phyloP scores from a whole-genome alignment of 176 grass and related monocot genomes.

The Musa itinerans region DNA sequence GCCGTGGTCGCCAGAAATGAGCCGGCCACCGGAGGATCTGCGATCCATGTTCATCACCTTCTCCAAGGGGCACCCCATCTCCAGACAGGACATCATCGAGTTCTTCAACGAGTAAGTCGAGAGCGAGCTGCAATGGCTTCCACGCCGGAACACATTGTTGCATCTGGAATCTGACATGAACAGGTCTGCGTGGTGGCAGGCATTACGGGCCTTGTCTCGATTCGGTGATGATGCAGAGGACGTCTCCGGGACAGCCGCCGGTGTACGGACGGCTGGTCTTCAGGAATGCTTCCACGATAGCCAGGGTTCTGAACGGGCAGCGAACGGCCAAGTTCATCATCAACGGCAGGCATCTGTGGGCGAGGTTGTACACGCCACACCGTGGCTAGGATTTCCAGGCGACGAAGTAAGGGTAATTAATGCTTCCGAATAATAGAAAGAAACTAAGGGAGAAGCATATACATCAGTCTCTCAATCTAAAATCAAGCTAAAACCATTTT shows the following conservation, averaged over 20 bases:
- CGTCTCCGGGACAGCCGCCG: slow-evolving; percentile 32
- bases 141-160: too few relatives aligned
- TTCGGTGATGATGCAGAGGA: slow-evolving; percentile 34
- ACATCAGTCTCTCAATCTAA: too few relatives aligned
- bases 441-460: too few relatives aligned
- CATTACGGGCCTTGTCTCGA: slow-evolving; percentile 50
- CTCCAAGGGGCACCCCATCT: slow-evolving; percentile 56
- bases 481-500: too few relatives aligned
- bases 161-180: too few relatives aligned
- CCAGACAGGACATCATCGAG: slow-evolving; percentile 33
- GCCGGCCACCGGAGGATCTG: slow-evolving; percentile 36
- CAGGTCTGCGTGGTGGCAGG: slow-evolving; percentile 20
- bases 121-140: too few relatives aligned
- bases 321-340: slow-evolving; percentile 57
- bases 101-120: slow-evolving; percentile 57
- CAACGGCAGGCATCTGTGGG: slow-evolving; percentile 66
- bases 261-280: slow-evolving; percentile 52
- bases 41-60: slow-evolving; percentile 66
- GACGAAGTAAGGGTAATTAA: too few relatives aligned
- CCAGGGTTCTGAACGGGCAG: slow-evolving; percentile 34
- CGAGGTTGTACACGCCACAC: slow-evolving; percentile 33
- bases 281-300: slow-evolving; percentile 36
- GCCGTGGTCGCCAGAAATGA: slow-evolving; percentile 29
- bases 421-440: too few relatives aligned
- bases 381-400: background rate